A percentile compares a stretch with the other conserved stretches of the same genome.
Evolutionary conservation across 2,329 filamentous ascomycete species (phyloP).

Genomic region (Pseudogymnoascus sp.): DNA sequence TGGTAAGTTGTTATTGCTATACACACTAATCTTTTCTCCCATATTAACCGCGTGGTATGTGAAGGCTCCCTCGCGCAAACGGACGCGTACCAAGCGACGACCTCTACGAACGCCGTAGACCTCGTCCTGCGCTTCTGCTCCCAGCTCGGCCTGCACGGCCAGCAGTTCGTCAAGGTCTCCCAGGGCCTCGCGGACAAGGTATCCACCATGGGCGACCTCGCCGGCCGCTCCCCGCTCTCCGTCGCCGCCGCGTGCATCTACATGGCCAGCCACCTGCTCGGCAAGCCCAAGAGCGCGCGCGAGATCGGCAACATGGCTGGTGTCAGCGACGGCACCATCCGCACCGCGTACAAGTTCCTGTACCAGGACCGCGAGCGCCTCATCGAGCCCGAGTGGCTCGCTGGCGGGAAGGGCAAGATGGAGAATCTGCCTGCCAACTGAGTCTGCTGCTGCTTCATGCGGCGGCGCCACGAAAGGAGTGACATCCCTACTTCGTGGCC

Average conservation of each 20-base stretch:
- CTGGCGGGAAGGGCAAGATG: constrained; percentile 60
- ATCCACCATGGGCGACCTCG: constrained; percentile 64
- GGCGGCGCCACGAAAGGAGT: constrained; percentile 1
- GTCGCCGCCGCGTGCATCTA: constrained; percentile 95
- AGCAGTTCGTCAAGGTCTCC: constrained; percentile 70
- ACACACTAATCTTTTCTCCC: constrained; percentile 16
- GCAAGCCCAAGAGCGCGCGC: constrained; percentile 68
- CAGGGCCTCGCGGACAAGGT: constrained; percentile 71
- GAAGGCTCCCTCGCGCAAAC: constrained; percentile 25
- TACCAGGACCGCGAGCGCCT: constrained; percentile 66
- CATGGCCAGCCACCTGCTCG: constrained; percentile 84
- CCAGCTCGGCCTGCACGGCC: constrained; percentile 63
- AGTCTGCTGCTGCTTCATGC: background rate
- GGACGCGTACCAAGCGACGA: constrained; percentile 62
- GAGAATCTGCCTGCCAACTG: constrained; percentile 52
- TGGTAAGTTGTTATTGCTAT: constrained; percentile 36
- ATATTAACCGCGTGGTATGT: constrained; percentile 24
- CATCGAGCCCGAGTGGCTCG: constrained; percentile 66
- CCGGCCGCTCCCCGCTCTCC: constrained; percentile 86
- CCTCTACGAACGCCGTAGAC: constrained; percentile 70
- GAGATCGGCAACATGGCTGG: constrained; percentile 78
- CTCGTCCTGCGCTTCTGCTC: constrained; percentile 87
- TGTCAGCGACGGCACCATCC: constrained; percentile 94
- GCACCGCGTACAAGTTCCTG: constrained; percentile 86
- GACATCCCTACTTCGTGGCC: constrained; percentile 5